Evolutionary conservation across 305 asterid genomes (phyloP), one percentile per base, ranked within the genome.

Genomic region (Solanum aculeatissimum): DNA sequence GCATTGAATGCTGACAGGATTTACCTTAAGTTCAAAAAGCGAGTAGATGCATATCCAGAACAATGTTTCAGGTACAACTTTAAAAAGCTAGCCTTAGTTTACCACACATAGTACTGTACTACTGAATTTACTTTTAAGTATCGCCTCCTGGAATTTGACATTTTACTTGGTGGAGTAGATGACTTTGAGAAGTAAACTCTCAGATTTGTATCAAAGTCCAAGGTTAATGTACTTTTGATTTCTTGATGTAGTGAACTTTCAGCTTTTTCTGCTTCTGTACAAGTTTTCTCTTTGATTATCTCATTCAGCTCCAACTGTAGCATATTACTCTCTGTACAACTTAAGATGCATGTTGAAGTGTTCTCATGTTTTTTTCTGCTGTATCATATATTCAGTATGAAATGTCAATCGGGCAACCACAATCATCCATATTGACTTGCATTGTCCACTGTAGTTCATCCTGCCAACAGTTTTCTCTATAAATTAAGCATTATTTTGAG

Each of bases 11-110:
- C 97, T 32, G 98, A 96, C 86, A 91, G 99, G 85, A 87, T 92
- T 82, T 96, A 93, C 88, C 97, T 96, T 63, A 96, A 95, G 92
- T 96, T 96, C 91, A 95, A 88, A 92, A 96, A 96, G 86, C 91
- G 97, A 80, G 65, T 95, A 83, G 97, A 94, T 87, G 91, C 92
- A 65, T 89, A 91, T 89, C 97, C 95, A 42, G 94, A 91, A 86
- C 99, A 96, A 87, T 96, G 99, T 91, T 89, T 96, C 90, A 95
- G 99, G 99, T 95, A 85, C 84, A 40, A 62, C 40, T 55, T 58
- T 27, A 66, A 42, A 49, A 70, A 80, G 57, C 68, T 29, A 16
- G 40, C n/a, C 42, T 29, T 19, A 60, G 62, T 45, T 49, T 35
- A 53, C 60, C 42, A 25, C 11, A 10, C 60, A 45, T 72, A 47